Base-by-base conservation (phyloP, 495 filamentous ascomycete genomes). In the Opeltia flavorubescens region DNA sequence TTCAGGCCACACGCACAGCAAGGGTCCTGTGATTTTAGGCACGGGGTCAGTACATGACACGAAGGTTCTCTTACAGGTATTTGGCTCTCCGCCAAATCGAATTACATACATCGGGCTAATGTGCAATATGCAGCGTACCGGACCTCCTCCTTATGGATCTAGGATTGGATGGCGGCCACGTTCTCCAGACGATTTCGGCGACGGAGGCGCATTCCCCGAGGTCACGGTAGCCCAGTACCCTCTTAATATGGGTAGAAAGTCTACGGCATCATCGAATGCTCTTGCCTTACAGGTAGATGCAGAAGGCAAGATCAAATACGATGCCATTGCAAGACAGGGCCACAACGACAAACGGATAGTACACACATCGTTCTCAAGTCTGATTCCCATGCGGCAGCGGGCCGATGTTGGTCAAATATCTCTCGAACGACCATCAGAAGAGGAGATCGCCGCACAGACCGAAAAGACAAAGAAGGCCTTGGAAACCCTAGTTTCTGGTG, bases 171-270 rank as follows among this genome's bases (percentile, higher is more conserved):
- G 88, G 88, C 80, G 89, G 49, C 88, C 88, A 15, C 78, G 87
- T 50, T 73, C 72, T 9, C 69, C 78, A 50, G 89, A 95, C 63
- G 93, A 96, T 64, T 96, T 85, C 66, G 89, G 84, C 55, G 89
- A 96, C 69, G 91, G 91, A 48, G 91, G 91, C 56, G 88, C 89
- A 41, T 98, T 96, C 63, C 88, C 91, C 28, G 91, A 98, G 62
- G 81, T 98, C 36, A 79, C 83, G 21, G 77, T 96, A 39, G 91
- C 89, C 23, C 91, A 98, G 56, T 98, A 98, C 59, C 89, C 89
- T 35, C 79, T 93, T 28, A 83, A 89, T 49, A 93, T 95, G 88
- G 93, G 91, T 29, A 76, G 83, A 47, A 89, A 89, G 62, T 68
- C 74, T 15, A 66, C 80, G 1, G 71, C 74, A 3, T 81, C 69